Conservation (phyloP, 2,329 filamentous ascomycete genomes). For the Xenoacremonium recifei region DNA sequence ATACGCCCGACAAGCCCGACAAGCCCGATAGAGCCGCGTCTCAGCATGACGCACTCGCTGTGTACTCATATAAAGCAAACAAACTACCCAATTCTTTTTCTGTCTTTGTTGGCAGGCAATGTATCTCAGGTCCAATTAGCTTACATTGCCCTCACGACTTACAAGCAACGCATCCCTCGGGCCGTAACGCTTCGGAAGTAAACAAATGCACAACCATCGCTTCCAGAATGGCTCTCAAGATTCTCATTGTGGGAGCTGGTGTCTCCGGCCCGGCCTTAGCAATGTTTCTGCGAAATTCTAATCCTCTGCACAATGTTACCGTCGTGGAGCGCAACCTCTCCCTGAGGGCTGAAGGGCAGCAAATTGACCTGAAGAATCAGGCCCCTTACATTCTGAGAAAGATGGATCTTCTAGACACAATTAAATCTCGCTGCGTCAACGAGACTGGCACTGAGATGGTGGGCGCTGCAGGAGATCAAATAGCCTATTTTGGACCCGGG, state of each 20-base stretch:
- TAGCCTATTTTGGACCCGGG: neutral
- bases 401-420: constrained; percentile 33
- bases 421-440: neutral
- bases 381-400: constrained; percentile 34
- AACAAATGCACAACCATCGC: neutral
- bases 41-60: neutral
- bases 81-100: neutral
- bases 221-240: neutral
- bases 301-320: constrained; percentile 32
- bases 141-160: neutral
- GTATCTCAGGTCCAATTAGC: neutral
- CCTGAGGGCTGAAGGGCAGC: constrained; percentile 37
- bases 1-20: neutral
- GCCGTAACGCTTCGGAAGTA: neutral
- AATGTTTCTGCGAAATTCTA: neutral
- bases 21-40: neutral
- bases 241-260: neutral
- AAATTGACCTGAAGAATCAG: constrained; percentile 42
- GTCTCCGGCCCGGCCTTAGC: neutral
- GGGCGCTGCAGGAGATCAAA: neutral
- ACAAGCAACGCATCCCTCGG: neutral
- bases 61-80: neutral
- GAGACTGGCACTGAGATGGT: neutral
- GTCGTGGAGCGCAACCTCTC: constrained; percentile 37
- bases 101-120: neutral